Conservation (phyloP, 805 yeast genomes). For the Osmozyma mogii region DNA sequence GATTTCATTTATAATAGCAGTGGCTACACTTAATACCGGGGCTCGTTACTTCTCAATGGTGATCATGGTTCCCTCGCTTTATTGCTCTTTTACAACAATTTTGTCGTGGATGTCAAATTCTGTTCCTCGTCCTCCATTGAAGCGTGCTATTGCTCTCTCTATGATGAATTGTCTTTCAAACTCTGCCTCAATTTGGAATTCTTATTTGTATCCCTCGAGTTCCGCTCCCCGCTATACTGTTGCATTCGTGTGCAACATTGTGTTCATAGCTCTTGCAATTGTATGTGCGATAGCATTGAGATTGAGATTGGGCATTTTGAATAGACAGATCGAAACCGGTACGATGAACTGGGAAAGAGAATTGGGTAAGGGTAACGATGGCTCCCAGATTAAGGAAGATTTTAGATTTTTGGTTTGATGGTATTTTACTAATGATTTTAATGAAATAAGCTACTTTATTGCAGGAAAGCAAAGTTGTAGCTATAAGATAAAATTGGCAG, state of each 20-base stretch:
- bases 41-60: conserved; percentile 56
- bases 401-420: conserved; percentile 32
- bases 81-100: conserved; percentile 45
- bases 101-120: conserved; percentile 51
- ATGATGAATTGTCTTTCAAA: conserved; percentile 50
- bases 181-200: conserved; percentile 49
- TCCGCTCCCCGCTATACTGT: conserved; percentile 39
- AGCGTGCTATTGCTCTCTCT: conserved; percentile 51
- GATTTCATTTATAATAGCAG: conserved; percentile 40
- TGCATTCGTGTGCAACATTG: conserved; percentile 44
- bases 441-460: too few species aligned
- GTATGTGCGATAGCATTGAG: conserved; percentile 30
- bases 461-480: too few species aligned
- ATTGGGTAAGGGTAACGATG: conserved; percentile 40
- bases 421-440: not conserved
- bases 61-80: conserved; percentile 48
- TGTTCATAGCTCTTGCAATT: conserved; percentile 35
- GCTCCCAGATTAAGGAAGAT: conserved; percentile 33
- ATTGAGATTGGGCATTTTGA: conserved; percentile 29
- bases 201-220: conserved; percentile 40
- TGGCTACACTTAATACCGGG: conserved; percentile 44
- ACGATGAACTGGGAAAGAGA: conserved; percentile 44
- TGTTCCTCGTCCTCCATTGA: conserved; percentile 50
- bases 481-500: too few species aligned
- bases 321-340: conserved; percentile 35